A percentile compares a stretch with the other conserved stretches of the same genome.
These are phyloP conservation scores for Epithele typhae DNA, from an alignment of 768 basidiomycete species.

Conservation along the genomic window DNA sequence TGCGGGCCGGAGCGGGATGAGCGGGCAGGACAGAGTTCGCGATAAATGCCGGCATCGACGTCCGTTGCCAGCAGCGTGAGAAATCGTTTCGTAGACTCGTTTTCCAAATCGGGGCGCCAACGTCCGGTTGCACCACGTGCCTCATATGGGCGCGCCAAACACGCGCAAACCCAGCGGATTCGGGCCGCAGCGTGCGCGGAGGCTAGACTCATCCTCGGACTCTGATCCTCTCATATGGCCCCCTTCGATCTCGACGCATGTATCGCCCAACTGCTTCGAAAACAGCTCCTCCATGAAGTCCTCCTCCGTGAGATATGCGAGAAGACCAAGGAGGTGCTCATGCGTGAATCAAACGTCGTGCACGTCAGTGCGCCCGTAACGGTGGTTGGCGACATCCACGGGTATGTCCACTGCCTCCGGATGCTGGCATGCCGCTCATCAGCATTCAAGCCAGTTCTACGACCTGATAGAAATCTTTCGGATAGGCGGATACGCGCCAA, in stretches of 20 bases:
- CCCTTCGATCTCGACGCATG: conserved; percentile 97
- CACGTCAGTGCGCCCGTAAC: conserved; percentile 96
- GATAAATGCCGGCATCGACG: no score
- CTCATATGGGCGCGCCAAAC: not conserved
- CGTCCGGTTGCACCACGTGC: not conserved
- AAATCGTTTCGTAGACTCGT: conserved; percentile 1
- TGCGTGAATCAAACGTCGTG: conserved; percentile 98
- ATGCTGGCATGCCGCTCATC: conserved; percentile 24
- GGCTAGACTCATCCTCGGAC: conserved; percentile 1
- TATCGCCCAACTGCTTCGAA: conserved; percentile 83
- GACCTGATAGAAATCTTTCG: conserved; percentile 99
- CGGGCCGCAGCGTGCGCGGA: not conserved
- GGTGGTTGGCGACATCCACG: conserved; percentile 98
- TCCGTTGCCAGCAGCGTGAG: not conserved
- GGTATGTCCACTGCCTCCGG: conserved; percentile 51
- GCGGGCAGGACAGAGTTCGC: no score
- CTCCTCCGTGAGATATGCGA: conserved; percentile 98
- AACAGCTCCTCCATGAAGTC: conserved; percentile 93
- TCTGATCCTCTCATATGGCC: conserved; percentile 26
- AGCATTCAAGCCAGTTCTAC: conserved; percentile 87
- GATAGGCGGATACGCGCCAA: conserved; percentile 94
- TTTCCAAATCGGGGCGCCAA: not conserved
- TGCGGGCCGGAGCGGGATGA: no score
- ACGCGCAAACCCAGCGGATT: conserved; percentile 1
- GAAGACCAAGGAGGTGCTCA: conserved; percentile 98